Conservation (phyloP, 1,284 basidiomycete species). For the Athelia psychrophila region DNA sequence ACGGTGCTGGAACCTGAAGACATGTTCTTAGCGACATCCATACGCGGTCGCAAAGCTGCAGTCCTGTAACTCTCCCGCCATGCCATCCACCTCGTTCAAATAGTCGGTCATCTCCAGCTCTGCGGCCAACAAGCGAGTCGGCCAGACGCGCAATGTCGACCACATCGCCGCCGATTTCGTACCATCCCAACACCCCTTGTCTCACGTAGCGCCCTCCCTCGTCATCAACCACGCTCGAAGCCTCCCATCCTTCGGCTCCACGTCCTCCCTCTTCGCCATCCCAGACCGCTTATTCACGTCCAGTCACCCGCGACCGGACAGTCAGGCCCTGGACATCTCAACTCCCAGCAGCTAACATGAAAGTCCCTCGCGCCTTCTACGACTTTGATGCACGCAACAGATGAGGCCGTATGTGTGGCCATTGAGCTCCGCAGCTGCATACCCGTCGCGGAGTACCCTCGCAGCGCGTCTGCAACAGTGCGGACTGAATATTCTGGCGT, state of each 20-base stretch:
- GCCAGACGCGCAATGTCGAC: conserved; percentile 50
- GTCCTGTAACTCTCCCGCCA: conserved; percentile 57
- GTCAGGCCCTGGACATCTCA: conserved; percentile 99
- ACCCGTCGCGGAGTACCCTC: too few relatives aligned
- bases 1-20: conserved; percentile 35
- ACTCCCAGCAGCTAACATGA: conserved; percentile 96
- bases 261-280: conserved; percentile 98
- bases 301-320: conserved; percentile 98
- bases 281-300: conserved; percentile 94
- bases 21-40: conserved; percentile 53
- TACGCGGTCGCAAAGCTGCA: conserved; percentile 98
- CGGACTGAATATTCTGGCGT: too few relatives aligned
- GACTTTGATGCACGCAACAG: conserved; percentile 84
- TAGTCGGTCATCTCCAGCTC: conserved; percentile 58
- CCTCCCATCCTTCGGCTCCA: conserved; percentile 91
- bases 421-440: neutral
- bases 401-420: conserved; percentile 79
- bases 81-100: conserved; percentile 71
- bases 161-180: conserved; percentile 71
- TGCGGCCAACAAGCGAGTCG: conserved; percentile 78
- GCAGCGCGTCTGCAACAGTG: too few relatives aligned
- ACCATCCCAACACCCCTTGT: conserved; percentile 47
- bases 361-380: conserved; percentile 93
- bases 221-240: conserved; percentile 84
- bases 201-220: conserved; percentile 43